Evolutionary conservation across 192 early-diverging fungal species (phyloP).

Genomic region (Paraglomus brasilianum): DNA sequence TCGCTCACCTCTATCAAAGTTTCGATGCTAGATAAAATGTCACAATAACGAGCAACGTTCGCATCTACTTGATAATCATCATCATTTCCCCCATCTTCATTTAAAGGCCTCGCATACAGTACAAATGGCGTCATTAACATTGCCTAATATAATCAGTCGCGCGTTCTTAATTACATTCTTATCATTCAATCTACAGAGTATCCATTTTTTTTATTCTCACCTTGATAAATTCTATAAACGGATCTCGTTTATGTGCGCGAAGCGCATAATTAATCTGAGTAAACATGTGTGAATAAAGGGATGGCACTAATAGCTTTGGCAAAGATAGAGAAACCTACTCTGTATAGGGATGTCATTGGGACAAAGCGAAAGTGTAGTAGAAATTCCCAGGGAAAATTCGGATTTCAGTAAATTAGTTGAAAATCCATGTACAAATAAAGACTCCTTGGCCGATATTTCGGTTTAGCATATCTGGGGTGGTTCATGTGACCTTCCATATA

Average conservation of each 20-base stretch:
- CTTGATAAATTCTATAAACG: slow-evolving; percentile 92
- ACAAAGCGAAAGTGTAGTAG: neutral
- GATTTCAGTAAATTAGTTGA: neutral
- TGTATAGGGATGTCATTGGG: slow-evolving; percentile 45
- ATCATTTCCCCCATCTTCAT: slow-evolving; percentile 19
- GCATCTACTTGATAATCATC: slow-evolving; percentile 38
- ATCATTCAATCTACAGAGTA: neutral
- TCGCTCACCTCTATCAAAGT: slow-evolving; percentile 64
- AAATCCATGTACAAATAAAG: too few relatives aligned
- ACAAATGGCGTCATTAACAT: slow-evolving; percentile 85
- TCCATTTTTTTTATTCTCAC: slow-evolving; percentile 33
- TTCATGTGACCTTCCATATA: slow-evolving; percentile 18
- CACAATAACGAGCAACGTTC: slow-evolving; percentile 73
- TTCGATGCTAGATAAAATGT: slow-evolving; percentile 79
- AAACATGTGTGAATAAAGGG: neutral
- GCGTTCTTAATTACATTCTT: neutral
- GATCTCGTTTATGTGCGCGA: slow-evolving; percentile 73
- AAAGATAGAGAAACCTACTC: slow-evolving; percentile 31
- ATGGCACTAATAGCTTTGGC: neutral
- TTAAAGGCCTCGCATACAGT: slow-evolving; percentile 61
- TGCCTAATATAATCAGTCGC: neutral
- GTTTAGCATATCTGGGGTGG: slow-evolving; percentile 1
- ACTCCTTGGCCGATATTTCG: slow-evolving; percentile 3
- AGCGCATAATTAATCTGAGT: slow-evolving; percentile 47
- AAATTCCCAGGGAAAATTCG: neutral